phyloP scores from a whole-genome alignment of 306 rosid genomes.

The Prunus kanzakura region DNA sequence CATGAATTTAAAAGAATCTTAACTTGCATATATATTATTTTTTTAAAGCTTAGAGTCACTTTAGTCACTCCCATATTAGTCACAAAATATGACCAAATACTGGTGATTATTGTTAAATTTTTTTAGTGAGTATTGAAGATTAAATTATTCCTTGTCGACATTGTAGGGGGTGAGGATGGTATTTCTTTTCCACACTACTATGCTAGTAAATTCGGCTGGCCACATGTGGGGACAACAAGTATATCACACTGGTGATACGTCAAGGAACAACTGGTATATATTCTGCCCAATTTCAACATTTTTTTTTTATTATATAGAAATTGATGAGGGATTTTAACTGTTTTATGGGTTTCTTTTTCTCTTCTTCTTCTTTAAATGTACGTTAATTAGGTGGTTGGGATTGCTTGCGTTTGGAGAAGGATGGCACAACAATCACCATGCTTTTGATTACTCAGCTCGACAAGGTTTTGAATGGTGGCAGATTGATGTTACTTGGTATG shows the following conservation, averaged over 20 bases:
- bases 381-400: constrained; percentile 66
- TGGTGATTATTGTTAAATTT: too few species aligned
- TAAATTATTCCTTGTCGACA: background rate
- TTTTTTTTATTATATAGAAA: background rate
- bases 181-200: constrained; percentile 75
- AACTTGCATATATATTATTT: too few species aligned
- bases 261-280: constrained; percentile 72
- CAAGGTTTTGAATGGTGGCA: constrained; percentile 96
- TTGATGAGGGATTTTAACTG: background rate
- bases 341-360: too few species aligned
- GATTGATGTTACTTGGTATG: constrained; percentile 75
- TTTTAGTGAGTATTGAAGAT: too few species aligned
- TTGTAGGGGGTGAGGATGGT: constrained; percentile 71
- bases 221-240: constrained; percentile 76
- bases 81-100: too few species aligned
- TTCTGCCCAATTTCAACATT: background rate
- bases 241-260: constrained; percentile 75
- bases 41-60: background rate
- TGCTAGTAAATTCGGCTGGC: constrained; percentile 88
- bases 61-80: too few species aligned
- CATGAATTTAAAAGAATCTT: too few species aligned
- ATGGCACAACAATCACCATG: constrained; percentile 95
- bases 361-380: background rate
- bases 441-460: constrained; percentile 83
- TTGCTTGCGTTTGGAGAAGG: constrained; percentile 80